phyloP scores from a whole-genome alignment of 225 moss, liverwort and hornwort species.

The Pseudisothecium myosuroides region DNA sequence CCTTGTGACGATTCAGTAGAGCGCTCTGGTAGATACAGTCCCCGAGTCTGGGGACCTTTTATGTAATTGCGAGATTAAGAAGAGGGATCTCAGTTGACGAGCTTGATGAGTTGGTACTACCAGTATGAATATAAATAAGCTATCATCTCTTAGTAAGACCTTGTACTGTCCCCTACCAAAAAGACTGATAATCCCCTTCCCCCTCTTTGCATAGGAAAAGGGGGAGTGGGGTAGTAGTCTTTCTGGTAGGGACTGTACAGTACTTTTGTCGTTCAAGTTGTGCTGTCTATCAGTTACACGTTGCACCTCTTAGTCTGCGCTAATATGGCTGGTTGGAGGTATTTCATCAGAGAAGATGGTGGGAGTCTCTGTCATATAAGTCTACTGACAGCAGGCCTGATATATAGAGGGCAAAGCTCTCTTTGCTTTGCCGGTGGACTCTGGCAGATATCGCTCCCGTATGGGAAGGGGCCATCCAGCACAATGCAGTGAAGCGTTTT shows the following conservation, averaged over 20 bases:
- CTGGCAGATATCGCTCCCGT: constrained; percentile 96
- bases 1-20: background rate
- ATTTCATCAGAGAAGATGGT: background rate
- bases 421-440: constrained; percentile 58
- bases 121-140: background rate
- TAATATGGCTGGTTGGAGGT: background rate
- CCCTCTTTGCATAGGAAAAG: background rate
- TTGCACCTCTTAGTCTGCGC: background rate
- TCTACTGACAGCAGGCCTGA: constrained; percentile 79
- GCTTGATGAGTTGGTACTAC: background rate
- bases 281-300: background rate
- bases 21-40: background rate
- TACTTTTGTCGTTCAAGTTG: background rate
- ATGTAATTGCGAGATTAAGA: background rate
- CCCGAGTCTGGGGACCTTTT: background rate
- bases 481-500: constrained; percentile 95
- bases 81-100: background rate
- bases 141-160: background rate
- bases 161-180: background rate
- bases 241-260: background rate
- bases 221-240: background rate
- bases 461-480: constrained; percentile 99
- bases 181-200: background rate
- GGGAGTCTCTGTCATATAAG: constrained; percentile 25
- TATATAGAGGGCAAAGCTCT: constrained; percentile 74